These are phyloP conservation scores for Zygosaccharomyces rouxii DNA, from an alignment of 805 yeast genomes.

Conservation along the genomic window DNA sequence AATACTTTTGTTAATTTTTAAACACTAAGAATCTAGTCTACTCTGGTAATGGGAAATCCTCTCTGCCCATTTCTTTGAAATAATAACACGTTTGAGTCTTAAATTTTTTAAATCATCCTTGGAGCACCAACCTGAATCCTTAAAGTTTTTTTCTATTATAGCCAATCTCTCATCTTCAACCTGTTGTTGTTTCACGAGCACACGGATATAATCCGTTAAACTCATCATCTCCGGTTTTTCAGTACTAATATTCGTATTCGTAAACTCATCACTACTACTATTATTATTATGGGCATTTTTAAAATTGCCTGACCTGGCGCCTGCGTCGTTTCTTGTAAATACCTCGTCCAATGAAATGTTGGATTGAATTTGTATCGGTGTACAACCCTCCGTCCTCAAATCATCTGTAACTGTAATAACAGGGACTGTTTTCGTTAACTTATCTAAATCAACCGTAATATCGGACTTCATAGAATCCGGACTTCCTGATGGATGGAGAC, in stretches of 20 bases:
- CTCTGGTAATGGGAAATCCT: constrained; percentile 28
- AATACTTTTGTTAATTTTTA: neutral
- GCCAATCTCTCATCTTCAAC: constrained; percentile 30
- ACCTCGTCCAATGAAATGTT: constrained; percentile 22
- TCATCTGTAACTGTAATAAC: constrained; percentile 26
- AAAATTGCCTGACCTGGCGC: constrained; percentile 7
- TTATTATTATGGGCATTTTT: constrained; percentile 1
- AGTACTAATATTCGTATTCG: constrained; percentile 3
- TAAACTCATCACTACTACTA: neutral
- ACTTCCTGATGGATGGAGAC: neutral
- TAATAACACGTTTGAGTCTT: constrained; percentile 26
- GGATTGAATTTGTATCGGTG: constrained; percentile 23
- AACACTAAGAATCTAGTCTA: constrained; percentile 16
- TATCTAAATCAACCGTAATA: constrained; percentile 21
- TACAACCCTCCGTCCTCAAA: constrained; percentile 15
- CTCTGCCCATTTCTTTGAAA: constrained; percentile 33
- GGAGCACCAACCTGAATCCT: constrained; percentile 32
- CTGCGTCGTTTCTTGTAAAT: constrained; percentile 11
- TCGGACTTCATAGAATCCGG: constrained; percentile 5
- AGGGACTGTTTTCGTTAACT: constrained; percentile 22
- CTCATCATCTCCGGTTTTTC: constrained; percentile 20
- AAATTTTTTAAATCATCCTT: constrained; percentile 22
- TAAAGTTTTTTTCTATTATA: constrained; percentile 23
- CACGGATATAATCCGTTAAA: constrained; percentile 24
- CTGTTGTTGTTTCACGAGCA: constrained; percentile 26